A percentile compares a stretch with the other conserved stretches of the same genome.
These are phyloP conservation scores for Peronospora destructor DNA, from an alignment of 352 stramenopile genomes.

Conservation along the genomic window DNA sequence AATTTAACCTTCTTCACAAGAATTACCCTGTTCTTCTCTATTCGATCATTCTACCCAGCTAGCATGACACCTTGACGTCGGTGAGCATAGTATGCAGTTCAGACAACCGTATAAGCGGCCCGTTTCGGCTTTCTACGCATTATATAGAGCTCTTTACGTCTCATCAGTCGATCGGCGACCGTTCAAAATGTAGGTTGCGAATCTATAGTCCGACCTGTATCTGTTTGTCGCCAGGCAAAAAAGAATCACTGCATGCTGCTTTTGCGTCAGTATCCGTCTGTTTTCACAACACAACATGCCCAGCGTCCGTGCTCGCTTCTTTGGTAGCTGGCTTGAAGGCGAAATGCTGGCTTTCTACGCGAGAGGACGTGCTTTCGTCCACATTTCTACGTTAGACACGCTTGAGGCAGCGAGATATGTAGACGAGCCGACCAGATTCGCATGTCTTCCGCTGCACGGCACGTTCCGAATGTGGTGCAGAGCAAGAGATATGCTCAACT, in stretches of 20 bases:
- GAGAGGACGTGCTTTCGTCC: conserved; percentile 17
- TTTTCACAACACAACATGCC: conserved; percentile 18
- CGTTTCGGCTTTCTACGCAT: neutral
- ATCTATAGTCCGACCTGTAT: conserved; percentile 17
- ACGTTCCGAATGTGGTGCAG: neutral
- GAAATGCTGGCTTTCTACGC: conserved; percentile 15
- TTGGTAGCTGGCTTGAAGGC: conserved; percentile 2
- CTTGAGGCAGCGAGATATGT: conserved; percentile 19
- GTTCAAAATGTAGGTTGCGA: conserved; percentile 12
- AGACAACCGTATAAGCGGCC: neutral
- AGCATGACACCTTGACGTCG: conserved; percentile 3
- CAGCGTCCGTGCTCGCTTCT: conserved; percentile 17
- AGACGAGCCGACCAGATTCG: conserved; percentile 11
- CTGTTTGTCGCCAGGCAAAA: conserved; percentile 11
- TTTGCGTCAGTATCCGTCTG: neutral
- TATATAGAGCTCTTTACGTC: conserved; percentile 1
- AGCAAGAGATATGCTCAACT: neutral
- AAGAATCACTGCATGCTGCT: conserved; percentile 18
- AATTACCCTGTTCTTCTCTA: neutral
- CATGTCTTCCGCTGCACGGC: neutral
- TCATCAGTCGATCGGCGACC: conserved; percentile 8
- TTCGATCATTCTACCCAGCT: neutral
- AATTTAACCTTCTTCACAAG: too few relatives aligned
- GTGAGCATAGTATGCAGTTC: neutral
- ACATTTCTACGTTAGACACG: conserved; percentile 12